A percentile compares a stretch with the other conserved stretches of the same genome.
Conservation (phyloP, 1,284 basidiomycete species). For the Puccinia polysora region DNA sequence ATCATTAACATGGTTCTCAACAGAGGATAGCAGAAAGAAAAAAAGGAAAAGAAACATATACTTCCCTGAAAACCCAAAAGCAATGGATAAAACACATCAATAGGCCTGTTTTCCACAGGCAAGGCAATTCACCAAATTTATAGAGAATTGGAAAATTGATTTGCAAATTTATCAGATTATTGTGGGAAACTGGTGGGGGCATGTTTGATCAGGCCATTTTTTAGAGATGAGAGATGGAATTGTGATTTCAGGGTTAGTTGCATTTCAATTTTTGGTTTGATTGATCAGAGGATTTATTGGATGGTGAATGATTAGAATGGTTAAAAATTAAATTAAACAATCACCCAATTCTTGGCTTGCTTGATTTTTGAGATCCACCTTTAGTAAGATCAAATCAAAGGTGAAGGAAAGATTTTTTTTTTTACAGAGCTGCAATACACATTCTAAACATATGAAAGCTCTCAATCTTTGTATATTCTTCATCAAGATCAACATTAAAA, state of each 20-base stretch:
- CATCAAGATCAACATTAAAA: not conserved
- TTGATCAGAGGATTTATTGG: not conserved
- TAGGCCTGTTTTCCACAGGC: no score
- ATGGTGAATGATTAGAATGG: slow-evolving; percentile 15
- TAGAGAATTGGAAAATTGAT: no score
- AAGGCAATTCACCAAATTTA: no score
- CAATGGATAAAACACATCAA: no score
- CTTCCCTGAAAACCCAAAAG: no score
- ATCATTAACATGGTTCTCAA: no score
- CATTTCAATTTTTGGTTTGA: slow-evolving; percentile 2
- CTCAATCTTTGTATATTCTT: not conserved
- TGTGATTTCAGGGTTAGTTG: not conserved
- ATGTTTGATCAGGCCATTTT: slow-evolving; percentile 18
- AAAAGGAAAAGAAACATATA: no score
- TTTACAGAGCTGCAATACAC: slow-evolving; percentile 48
- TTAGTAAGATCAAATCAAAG: slow-evolving; percentile 49
- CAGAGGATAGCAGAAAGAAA: no score
- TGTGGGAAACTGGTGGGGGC: not conserved
- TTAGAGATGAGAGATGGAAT: not conserved
- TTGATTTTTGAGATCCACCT: slow-evolving; percentile 50
- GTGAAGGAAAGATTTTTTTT: slow-evolving; percentile 49
- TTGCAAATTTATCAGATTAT: no score
- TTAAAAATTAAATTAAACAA: not conserved
- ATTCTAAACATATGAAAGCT: slow-evolving; percentile 18
- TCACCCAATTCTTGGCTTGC: slow-evolving; percentile 42